Evolutionary conservation across 139 green algal species (phyloP).

Genomic region (Yamagishiella unicocca): DNA sequence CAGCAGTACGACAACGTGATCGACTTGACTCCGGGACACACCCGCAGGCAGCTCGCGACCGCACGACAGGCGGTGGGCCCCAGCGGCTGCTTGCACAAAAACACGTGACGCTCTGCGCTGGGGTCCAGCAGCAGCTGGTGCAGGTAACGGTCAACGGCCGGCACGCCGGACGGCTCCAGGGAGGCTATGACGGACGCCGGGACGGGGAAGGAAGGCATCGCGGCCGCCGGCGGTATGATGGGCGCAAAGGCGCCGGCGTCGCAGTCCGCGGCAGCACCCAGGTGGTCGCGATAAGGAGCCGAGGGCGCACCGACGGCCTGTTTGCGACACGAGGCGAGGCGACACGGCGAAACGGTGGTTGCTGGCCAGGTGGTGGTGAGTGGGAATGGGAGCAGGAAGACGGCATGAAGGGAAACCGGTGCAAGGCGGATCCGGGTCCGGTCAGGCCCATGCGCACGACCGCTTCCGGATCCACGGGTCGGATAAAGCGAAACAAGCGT

Average conservation of each 20-base stretch:
- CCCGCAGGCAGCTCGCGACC: not conserved
- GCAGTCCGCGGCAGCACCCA: not conserved
- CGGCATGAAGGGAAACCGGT: no score
- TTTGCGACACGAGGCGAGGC: no score
- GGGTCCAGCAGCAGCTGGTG: constrained; percentile 9
- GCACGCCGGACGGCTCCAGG: constrained; percentile 15
- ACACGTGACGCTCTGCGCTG: constrained; percentile 36
- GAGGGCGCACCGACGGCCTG: no score
- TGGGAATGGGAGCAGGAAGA: no score
- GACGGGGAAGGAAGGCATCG: not conserved
- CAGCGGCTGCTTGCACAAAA: constrained; percentile 37
- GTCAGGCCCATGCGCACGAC: no score
- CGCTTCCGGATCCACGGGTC: no score
- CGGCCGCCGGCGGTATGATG: not conserved
- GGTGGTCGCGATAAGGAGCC: no score
- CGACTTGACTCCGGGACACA: not conserved
- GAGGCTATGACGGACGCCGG: not conserved
- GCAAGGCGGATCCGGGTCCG: no score
- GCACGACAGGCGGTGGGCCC: not conserved
- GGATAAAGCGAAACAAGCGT: no score
- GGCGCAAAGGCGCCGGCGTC: not conserved
- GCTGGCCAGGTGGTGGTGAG: no score
- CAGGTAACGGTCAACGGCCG: constrained; percentile 35
- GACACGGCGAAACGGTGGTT: no score
- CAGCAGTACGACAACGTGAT: constrained; percentile 33